Conservation (phyloP, 495 filamentous ascomycete species). For the Cladorrhinum samala region DNA sequence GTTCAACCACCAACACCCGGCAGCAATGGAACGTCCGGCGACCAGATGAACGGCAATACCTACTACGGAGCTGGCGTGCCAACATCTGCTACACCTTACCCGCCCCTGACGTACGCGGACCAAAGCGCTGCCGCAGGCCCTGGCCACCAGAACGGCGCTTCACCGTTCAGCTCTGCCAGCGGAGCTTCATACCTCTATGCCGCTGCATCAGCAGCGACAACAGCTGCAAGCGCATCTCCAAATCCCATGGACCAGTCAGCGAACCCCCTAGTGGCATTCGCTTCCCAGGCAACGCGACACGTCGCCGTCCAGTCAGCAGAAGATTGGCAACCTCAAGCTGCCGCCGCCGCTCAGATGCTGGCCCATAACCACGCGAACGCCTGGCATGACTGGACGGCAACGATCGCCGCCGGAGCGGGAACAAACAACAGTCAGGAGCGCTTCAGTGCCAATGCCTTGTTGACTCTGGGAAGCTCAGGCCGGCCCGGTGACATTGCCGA, state of each 20-base stretch:
- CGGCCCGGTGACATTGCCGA: conserved; percentile 19
- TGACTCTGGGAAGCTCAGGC: conserved; percentile 30
- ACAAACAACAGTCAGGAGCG: conserved; percentile 36
- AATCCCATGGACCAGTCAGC: conserved; percentile 9
- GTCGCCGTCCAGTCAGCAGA: conserved; percentile 21
- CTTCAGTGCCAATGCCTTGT: conserved; percentile 37
- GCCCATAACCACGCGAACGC: conserved; percentile 25
- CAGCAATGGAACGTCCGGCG: conserved; percentile 9
- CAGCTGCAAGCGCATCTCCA: conserved; percentile 8
- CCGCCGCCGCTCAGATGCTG: conserved; percentile 14
- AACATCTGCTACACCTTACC: conserved; percentile 15
- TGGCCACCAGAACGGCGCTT: conserved; percentile 26
- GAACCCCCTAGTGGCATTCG: conserved; percentile 30
- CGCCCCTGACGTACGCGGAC: conserved; percentile 16
- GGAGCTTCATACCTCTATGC: conserved; percentile 20
- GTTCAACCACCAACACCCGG: neutral
- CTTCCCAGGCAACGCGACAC: conserved; percentile 32
- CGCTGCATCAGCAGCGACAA: conserved; percentile 7
- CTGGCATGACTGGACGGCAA: conserved; percentile 45
- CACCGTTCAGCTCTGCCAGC: conserved; percentile 13
- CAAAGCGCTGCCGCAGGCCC: conserved; percentile 1
- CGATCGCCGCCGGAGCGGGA: conserved; percentile 26
- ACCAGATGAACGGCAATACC: conserved; percentile 18
- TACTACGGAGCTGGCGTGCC: conserved; percentile 20
- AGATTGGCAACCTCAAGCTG: conserved; percentile 22